Base-by-base conservation (phyloP, 192 early-diverging fungal genomes). In the Backusella luteola region DNA sequence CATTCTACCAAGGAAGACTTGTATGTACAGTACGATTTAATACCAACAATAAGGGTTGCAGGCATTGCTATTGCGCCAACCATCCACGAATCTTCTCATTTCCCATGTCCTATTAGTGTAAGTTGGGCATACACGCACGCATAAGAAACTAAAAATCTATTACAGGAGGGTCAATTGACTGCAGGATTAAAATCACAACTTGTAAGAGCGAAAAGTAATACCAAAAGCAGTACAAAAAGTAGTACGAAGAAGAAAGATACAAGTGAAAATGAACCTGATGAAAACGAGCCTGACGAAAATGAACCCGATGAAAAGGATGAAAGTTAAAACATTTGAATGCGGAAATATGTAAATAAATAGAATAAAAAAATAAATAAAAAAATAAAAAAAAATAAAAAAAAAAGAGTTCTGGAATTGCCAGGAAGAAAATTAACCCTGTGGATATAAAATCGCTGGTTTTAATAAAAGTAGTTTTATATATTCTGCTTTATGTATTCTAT, bases 1-100 rank as follows among this genome's bases (percentile, higher is more conserved):
- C 35, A 38, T 41, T 52, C 49, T 6, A 9, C 38, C 0, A 70
- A 68, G 21, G 56, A 63, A 3, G 53, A 79, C 0, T 68, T 89
- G 23, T 66, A 69, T 19, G 78, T 89, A 66, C 76, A 86, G 63
- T 89, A 89, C 39, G 84, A 81, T 44, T 74, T 89, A 26, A 84
- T 75, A n/a, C 75, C 86, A 6, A 86, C 83, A 9, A 53, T 89
- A 34, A 81, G 80, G 71, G 76, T 89, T 52, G 70, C 84, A 67
- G 77, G 77, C 6, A 84, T 89, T 73, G 35, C 75, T 44, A 82
- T 89, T 52, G 75, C 76, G 14, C 80, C 80, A 59, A 84, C 81
- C 21, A 79, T 88, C 35, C 73, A 77, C 29, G 75, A 88, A 34
- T 66, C 67, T 15, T 74, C 82, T n/a, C 73, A 39, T 35, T 79